Evolutionary conservation across 169 alveolate genomes (phyloP).

Genomic region (Eimeria sp.): DNA sequence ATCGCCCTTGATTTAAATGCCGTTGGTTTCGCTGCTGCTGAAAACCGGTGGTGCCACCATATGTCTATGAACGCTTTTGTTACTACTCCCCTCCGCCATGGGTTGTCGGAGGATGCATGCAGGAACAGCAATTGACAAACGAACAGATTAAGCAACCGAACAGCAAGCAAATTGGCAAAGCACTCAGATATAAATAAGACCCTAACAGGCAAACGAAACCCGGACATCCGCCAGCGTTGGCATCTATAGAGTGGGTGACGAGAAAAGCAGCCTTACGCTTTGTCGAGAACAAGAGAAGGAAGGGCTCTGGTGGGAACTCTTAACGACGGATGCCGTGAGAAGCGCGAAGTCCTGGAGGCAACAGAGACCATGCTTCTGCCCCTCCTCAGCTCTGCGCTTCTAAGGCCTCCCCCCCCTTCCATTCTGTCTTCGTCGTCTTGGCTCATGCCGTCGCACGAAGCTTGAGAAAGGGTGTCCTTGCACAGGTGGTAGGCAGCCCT

Average conservation of each 20-base stretch:
- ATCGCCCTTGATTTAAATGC: neutral
- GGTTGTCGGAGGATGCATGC: neutral
- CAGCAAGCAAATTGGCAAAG: neutral
- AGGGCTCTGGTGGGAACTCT: constrained; percentile 46
- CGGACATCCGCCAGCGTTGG: no score
- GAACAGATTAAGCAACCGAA: neutral
- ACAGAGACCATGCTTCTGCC: neutral
- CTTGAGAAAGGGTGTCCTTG: constrained; percentile 19
- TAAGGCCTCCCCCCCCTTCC: constrained; percentile 21
- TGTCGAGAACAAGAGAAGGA: constrained; percentile 29
- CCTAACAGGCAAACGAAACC: no score
- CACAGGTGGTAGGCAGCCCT: constrained; percentile 69
- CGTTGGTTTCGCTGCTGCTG: neutral
- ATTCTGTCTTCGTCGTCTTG: constrained; percentile 33
- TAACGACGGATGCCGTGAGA: constrained; percentile 41
- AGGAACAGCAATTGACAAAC: neutral
- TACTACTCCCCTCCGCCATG: neutral
- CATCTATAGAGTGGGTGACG: neutral
- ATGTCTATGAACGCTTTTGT: neutral
- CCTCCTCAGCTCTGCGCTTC: neutral
- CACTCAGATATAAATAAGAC: neutral
- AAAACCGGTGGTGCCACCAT: neutral
- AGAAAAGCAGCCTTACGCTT: constrained; percentile 14
- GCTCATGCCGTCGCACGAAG: constrained; percentile 13
- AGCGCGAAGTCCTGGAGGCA: constrained; percentile 22